phyloP scores from a whole-genome alignment of 73 alveolate species.

The Tetrahymena elliotti region DNA sequence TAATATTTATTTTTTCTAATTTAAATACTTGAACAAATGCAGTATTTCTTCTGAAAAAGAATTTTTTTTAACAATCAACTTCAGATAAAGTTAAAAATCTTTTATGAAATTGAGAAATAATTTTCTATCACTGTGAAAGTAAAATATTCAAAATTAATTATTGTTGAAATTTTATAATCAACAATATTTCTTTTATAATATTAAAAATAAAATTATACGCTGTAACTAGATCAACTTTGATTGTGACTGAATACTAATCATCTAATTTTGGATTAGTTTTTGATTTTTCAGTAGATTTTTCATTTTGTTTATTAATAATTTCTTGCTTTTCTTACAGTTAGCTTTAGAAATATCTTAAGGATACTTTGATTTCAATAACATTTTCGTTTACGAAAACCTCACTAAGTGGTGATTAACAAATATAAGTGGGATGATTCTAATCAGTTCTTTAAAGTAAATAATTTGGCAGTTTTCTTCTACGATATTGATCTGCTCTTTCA shows the following conservation, averaged over 20 bases:
- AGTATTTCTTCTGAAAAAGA: too few species aligned
- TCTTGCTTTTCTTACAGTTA: conserved; percentile 2
- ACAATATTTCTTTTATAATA: neutral
- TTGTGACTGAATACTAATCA: conserved; percentile 8
- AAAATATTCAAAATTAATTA: too few species aligned
- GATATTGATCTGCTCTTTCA: conserved; percentile 10
- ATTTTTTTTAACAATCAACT: too few species aligned
- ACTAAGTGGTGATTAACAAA: conserved; percentile 56
- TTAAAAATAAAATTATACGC: neutral
- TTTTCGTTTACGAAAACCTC: conserved; percentile 66
- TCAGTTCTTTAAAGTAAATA: conserved; percentile 26
- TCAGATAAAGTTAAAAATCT: too few species aligned
- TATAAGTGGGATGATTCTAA: conserved; percentile 42
- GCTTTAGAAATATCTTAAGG: conserved; percentile 42
- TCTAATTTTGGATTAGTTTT: neutral
- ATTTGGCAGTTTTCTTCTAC: conserved; percentile 34
- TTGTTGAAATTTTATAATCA: too few species aligned
- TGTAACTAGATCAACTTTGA: conserved; percentile 61
- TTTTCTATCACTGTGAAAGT: too few species aligned
- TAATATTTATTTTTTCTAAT: too few species aligned
- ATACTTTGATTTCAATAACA: conserved; percentile 42
- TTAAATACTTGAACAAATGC: too few species aligned
- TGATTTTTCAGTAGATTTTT: neutral
- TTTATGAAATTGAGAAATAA: too few species aligned
- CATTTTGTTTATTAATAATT: neutral